These are phyloP conservation scores for Solanum hybrid DNA, from an alignment of 305 asterid genomes.

Conservation along the genomic window DNA sequence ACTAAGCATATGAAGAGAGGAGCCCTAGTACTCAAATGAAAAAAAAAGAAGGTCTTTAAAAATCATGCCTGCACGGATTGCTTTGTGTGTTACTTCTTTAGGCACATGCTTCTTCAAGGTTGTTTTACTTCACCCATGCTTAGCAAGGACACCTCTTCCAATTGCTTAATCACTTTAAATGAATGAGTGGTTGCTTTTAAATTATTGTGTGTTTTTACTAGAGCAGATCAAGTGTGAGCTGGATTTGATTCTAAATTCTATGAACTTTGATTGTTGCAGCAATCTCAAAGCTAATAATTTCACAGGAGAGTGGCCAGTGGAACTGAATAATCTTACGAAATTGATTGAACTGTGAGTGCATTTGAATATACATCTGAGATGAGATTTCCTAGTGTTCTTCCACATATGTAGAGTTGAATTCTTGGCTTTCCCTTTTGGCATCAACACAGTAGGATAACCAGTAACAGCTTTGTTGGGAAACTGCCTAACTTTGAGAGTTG, in stretches of 20 bases:
- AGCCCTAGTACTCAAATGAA: background rate
- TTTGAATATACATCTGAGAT: background rate
- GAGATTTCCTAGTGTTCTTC: background rate
- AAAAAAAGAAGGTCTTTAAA: background rate
- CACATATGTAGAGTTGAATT: background rate
- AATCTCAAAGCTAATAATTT: constrained; percentile 35
- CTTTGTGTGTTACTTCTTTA: background rate
- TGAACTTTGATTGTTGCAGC: constrained; percentile 21
- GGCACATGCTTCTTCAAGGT: background rate
- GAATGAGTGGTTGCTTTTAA: background rate
- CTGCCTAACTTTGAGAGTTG: constrained; percentile 32
- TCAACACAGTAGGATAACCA: constrained; percentile 37
- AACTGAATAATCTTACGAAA: constrained; percentile 26
- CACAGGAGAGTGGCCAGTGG: constrained; percentile 38
- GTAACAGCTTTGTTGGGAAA: constrained; percentile 39
- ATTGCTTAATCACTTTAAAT: background rate
- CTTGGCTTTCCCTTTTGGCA: background rate
- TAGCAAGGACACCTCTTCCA: background rate
- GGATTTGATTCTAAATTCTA: background rate
- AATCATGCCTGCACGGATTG: background rate
- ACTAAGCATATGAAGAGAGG: background rate
- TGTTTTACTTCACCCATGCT: background rate
- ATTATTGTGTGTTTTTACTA: background rate
- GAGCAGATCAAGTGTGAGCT: background rate
- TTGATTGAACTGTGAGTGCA: constrained; percentile 40